A percentile compares a stretch with the other conserved stretches of the same genome.
Conservation (phyloP, 2,329 filamentous ascomycete species). For the Diaporthe nobilis region DNA sequence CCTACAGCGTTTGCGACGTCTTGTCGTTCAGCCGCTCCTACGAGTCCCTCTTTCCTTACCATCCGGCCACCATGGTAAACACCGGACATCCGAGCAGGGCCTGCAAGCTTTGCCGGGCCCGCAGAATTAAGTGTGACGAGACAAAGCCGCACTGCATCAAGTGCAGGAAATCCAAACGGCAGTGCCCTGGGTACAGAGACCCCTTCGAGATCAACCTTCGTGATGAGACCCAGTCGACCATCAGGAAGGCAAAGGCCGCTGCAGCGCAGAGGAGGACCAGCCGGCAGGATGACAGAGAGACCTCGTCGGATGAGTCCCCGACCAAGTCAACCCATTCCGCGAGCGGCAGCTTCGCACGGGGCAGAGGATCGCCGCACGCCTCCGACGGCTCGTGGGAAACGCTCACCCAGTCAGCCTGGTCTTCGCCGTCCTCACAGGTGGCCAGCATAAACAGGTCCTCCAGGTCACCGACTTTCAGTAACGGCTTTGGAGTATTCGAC, state of each 20-base stretch:
- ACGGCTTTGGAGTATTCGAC: constrained; percentile 8
- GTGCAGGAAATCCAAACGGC: constrained; percentile 46
- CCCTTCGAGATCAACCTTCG: constrained; percentile 47
- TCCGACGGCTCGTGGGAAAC: constrained; percentile 30
- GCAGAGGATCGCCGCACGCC: constrained; percentile 16
- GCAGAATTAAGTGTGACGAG: constrained; percentile 48
- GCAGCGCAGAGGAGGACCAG: constrained; percentile 32
- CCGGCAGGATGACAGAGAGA: constrained; percentile 5
- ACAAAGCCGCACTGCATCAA: constrained; percentile 46
- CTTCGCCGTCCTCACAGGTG: constrained; percentile 14
- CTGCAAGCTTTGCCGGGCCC: constrained; percentile 46
- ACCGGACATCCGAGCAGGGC: constrained; percentile 47
- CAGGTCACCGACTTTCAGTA: neutral
- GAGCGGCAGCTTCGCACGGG: neutral
- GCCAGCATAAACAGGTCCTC: constrained; percentile 2
- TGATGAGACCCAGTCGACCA: constrained; percentile 47
- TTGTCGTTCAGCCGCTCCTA: constrained; percentile 10
- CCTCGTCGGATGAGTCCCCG: constrained; percentile 24
- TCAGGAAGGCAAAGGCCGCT: constrained; percentile 42
- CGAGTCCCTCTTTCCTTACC: neutral
- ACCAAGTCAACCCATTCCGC: constrained; percentile 3
- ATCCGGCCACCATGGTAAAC: constrained; percentile 44
- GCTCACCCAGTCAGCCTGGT: constrained; percentile 24
- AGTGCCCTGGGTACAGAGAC: constrained; percentile 47
- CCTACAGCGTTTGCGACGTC: constrained; percentile 4